Base-by-base conservation (phyloP, 2,329 filamentous ascomycete species). In the Colletotrichum sp. region DNA sequence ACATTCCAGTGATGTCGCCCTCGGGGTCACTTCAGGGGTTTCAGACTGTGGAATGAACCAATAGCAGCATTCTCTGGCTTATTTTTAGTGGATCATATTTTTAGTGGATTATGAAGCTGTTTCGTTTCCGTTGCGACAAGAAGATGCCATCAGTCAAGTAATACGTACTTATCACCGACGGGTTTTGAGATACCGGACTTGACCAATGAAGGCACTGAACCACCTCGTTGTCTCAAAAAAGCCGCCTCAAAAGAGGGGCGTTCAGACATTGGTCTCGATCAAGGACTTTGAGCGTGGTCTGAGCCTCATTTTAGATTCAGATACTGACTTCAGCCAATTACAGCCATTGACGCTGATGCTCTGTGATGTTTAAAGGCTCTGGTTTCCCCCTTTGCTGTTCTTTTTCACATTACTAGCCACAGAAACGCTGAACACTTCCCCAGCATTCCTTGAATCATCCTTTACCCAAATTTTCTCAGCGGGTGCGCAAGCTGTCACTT, bases 141-240 rank as follows among this genome's bases (percentile, higher is more conserved):
- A 19, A 19, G 36, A 39, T 9, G 36, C 4, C 36, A 19, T 2
- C 36, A 19, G 5, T 8, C 2, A 3, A 19, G 16, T 19, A 19
- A 8, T 19, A 39, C 36, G 36, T 36, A 29, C 27, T 29, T 32
- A 44, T 44, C 5, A 5, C 3, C 1, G 16, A 3, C 5, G 2
- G 36, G 0, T 44, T 44, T n/a, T n/a, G 8, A 44, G 39, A 44
- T 1, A 44, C 39, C 39, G 39, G 39, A n/a, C 19, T 19, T n/a
- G 39, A 44, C 39, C 16, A n/a, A 44, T 44, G 39, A 44, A 36
- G 1, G 34, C 4, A 39, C 15, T 1, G 9, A 16, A 19, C 36
- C 36, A 19, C 16, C 0, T 19, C 36, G 16, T 44, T 11, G 1
- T 44, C 0, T n/a, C 39, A 19, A 0, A 6, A 44, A 0, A 44